A percentile compares a stretch with the other conserved stretches of the same genome.
Evolutionary conservation across 805 yeast species (phyloP).

Genomic region (Cyberlindnera xylosilytica): DNA sequence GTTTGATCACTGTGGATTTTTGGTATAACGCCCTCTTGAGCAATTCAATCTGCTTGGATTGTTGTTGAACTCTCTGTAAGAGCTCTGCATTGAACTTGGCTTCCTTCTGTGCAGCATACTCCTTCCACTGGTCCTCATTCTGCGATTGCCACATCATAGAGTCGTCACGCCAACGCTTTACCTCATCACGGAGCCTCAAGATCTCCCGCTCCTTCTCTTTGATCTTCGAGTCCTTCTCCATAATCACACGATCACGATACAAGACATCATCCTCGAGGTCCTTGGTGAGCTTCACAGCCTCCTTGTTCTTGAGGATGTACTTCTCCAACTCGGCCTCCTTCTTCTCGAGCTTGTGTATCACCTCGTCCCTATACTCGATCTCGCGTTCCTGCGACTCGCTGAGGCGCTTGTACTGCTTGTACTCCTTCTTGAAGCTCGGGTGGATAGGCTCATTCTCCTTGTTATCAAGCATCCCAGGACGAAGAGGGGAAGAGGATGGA

Average conservation of each 20-base stretch:
- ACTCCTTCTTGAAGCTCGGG: slow-evolving; percentile 24
- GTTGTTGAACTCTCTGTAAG: slow-evolving; percentile 18
- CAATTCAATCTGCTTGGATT: slow-evolving; percentile 15
- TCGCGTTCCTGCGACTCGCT: slow-evolving; percentile 26
- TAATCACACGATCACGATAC: slow-evolving; percentile 23
- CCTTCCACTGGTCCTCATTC: slow-evolving; percentile 5
- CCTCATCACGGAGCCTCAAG: slow-evolving; percentile 6
- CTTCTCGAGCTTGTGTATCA: slow-evolving; percentile 21
- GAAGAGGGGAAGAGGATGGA: slow-evolving; percentile 11
- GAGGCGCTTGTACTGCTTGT: slow-evolving; percentile 18
- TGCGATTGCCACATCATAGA: slow-evolving; percentile 12
- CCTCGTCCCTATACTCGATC: slow-evolving; percentile 24
- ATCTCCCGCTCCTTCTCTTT: slow-evolving; percentile 8
- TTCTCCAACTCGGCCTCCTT: slow-evolving; percentile 10
- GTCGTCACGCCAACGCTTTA: slow-evolving; percentile 8
- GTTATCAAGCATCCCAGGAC: not conserved
- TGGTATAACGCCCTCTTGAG: slow-evolving; percentile 15
- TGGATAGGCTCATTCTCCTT: slow-evolving; percentile 6
- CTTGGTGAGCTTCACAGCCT: slow-evolving; percentile 4
- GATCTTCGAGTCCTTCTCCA: slow-evolving; percentile 16
- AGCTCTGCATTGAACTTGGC: slow-evolving; percentile 17
- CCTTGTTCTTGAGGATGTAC: slow-evolving; percentile 8
- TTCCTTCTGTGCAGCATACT: slow-evolving; percentile 5
- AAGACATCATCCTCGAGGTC: slow-evolving; percentile 24
- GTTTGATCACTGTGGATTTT: not conserved